Base-by-base conservation (phyloP, 2,329 filamentous ascomycete species). In the Exophiala lecanii-corni region DNA sequence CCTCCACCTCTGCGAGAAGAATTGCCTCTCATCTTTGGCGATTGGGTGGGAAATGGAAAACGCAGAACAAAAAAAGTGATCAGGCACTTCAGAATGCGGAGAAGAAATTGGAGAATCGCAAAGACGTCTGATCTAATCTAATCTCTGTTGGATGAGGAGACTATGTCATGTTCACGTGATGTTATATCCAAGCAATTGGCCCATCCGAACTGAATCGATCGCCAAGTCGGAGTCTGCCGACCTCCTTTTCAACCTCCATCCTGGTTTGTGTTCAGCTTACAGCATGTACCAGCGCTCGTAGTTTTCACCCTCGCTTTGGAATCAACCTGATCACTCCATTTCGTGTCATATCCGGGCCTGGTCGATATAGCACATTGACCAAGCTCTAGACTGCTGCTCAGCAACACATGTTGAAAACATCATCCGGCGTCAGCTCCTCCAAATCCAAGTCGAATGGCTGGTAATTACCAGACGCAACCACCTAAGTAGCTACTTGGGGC, bases 191-290 rank as follows among this genome's bases (percentile, higher is more conserved):
- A n/a, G n/a, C n/a, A n/a, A n/a, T n/a, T n/a, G n/a, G n/a, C n/a
- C n/a, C n/a, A n/a, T n/a, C n/a, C n/a, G n/a, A n/a, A n/a, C n/a
- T n/a, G n/a, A n/a, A n/a, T n/a, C n/a, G n/a, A n/a, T n/a, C n/a
- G 36, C 36, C 36, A 39, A 39, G 36, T 17, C 36, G 23, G 20
- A n/a, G 20, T 18, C 23, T 17, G 28, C 36, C 36, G 20, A 26
- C 18, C 36, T 17, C 20, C 23, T 31, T 66, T 52, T 69, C 67
- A 20, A 62, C 49, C 2, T 33, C 25, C 25, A 9, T 28, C n/a
- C 25, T 30, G 3, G 20, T 37, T 16, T 28, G 25, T n/a, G 25
- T 9, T 28, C 25, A n/a, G n/a, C n/a, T n/a, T n/a, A n/a, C n/a
- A n/a, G n/a, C n/a, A n/a, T n/a, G n/a, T n/a, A n/a, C n/a, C n/a